These are phyloP conservation scores for Inonotus obliquus DNA, from an alignment of 1,284 basidiomycete species.

Conservation along the genomic window DNA sequence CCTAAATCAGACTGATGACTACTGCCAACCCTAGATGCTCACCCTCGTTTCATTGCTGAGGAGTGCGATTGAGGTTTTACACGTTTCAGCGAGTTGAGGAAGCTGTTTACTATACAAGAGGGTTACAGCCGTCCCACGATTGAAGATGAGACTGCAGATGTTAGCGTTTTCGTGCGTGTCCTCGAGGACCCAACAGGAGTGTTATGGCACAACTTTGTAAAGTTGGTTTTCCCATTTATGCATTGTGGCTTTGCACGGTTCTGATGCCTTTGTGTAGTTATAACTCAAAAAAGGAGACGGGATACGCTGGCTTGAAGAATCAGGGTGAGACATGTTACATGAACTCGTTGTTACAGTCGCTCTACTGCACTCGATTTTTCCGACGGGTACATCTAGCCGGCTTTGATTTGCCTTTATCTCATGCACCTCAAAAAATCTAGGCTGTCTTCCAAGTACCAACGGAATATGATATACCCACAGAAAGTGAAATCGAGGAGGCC, in stretches of 20 bases:
- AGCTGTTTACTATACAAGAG: no score
- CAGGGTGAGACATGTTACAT: no score
- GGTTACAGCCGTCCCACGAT: no score
- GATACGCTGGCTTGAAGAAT: no score
- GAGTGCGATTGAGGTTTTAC: slow-evolving; percentile 99
- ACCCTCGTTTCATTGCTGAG: slow-evolving; percentile 98
- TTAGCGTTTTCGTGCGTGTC: slow-evolving; percentile 97
- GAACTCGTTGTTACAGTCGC: slow-evolving; percentile 95
- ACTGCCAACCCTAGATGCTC: slow-evolving; percentile 69
- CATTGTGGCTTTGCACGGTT: no score
- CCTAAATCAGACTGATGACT: slow-evolving; percentile 18
- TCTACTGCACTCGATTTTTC: slow-evolving; percentile 96
- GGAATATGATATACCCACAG: slow-evolving; percentile 90
- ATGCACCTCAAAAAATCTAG: slow-evolving; percentile 38
- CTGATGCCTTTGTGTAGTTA: no score
- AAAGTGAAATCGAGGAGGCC: no score
- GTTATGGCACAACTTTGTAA: slow-evolving; percentile 99
- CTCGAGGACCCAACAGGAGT: slow-evolving; percentile 98
- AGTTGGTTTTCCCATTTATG: no score
- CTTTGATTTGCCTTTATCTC: not conserved
- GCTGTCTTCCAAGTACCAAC: slow-evolving; percentile 99
- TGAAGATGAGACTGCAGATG: no score
- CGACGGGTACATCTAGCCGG: slow-evolving; percentile 61
- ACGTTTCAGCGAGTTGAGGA: slow-evolving; percentile 93
- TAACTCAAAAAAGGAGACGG: no score